Conservation (phyloP, 495 filamentous ascomycete species). For the Xanthoparmelia taractica region DNA sequence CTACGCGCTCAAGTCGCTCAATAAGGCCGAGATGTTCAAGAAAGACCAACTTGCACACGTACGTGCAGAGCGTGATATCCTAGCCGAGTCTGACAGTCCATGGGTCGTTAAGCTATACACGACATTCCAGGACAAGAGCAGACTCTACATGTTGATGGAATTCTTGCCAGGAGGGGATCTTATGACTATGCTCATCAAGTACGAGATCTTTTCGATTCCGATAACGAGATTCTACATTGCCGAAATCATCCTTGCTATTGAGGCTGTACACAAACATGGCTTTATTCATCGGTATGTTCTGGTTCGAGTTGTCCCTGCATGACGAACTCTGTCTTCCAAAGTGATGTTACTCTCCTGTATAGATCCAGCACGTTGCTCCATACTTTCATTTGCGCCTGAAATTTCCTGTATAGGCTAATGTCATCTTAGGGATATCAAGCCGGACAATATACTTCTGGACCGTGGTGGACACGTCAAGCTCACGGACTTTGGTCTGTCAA, state of each 20-base stretch:
- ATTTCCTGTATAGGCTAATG: background rate
- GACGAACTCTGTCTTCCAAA: background rate
- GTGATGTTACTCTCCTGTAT: background rate
- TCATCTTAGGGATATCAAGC: slow-evolving; percentile 82
- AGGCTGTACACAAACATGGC: slow-evolving; percentile 93
- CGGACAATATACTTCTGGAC: slow-evolving; percentile 96
- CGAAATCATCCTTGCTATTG: slow-evolving; percentile 93
- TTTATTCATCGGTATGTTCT: slow-evolving; percentile 89
- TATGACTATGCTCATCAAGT: slow-evolving; percentile 99
- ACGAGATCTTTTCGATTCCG: slow-evolving; percentile 98
- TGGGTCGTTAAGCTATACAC: slow-evolving; percentile 98
- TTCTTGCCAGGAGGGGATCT: slow-evolving; percentile 96
- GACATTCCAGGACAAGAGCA: slow-evolving; percentile 91
- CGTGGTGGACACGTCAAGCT: slow-evolving; percentile 95
- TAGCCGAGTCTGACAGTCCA: slow-evolving; percentile 95
- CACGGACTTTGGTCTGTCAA: slow-evolving; percentile 96
- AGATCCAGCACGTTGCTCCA: background rate
- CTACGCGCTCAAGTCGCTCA: slow-evolving; percentile 94
- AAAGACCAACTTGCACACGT: slow-evolving; percentile 99
- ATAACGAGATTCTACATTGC: slow-evolving; percentile 99
- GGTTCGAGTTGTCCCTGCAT: background rate
- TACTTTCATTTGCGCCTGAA: background rate
- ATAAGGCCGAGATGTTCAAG: slow-evolving; percentile 99
- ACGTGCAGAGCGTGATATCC: slow-evolving; percentile 91
- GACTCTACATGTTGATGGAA: slow-evolving; percentile 98